Evolutionary conservation across 345 rosid genomes (phyloP).

Genomic region (Jatropha curcas): DNA sequence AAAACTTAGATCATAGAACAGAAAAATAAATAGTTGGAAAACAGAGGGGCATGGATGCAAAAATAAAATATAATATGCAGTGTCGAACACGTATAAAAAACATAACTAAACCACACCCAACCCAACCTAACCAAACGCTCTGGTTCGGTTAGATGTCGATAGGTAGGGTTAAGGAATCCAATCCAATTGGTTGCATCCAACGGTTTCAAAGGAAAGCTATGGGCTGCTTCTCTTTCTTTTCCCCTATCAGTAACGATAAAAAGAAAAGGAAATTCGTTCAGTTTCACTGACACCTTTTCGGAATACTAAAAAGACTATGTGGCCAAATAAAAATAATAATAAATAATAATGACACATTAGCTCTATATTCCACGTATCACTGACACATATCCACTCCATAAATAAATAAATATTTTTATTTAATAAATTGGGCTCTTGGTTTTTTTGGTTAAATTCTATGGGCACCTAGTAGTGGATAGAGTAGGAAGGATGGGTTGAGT

Average conservation of each 20-base stretch:
- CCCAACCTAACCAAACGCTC: slow-evolving; percentile 2
- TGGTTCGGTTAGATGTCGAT: slow-evolving; percentile 16
- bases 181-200: slow-evolving; percentile 18
- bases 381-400: not conserved
- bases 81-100: not conserved
- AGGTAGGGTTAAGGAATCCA: not conserved
- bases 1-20: not conserved
- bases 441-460: too few species aligned
- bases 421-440: not conserved
- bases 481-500: too few species aligned
- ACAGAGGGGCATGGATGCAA: slow-evolving; percentile 17
- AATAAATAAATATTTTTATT: not conserved
- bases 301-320: slow-evolving; percentile 2
- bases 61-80: not conserved
- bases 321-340: not conserved
- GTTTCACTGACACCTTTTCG: slow-evolving; percentile 9
- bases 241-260: not conserved
- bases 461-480: too few species aligned
- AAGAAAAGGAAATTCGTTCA: not conserved
- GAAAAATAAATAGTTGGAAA: not conserved
- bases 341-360: not conserved
- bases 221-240: slow-evolving; percentile 19
- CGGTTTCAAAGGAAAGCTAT: slow-evolving; percentile 38
- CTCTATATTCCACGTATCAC: slow-evolving; percentile 15
- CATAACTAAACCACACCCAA: too few species aligned